phyloP scores from a whole-genome alignment of 176 grass and related monocot genomes.

The Zoysia japonica region DNA sequence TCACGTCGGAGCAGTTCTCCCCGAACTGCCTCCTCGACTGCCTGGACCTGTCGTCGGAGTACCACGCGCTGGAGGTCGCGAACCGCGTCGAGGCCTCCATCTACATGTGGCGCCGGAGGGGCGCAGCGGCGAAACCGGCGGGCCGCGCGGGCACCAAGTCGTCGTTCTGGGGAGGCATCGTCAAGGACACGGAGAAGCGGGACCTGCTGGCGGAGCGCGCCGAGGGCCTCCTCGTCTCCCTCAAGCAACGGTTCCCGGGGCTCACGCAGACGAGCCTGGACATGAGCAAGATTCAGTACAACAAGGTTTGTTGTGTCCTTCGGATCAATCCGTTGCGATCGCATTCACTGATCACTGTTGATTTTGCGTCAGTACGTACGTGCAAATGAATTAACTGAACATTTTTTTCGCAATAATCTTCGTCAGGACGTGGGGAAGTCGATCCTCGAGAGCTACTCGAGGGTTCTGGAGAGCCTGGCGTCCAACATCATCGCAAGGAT shows the following conservation, averaged over 20 bases:
- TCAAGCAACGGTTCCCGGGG: constrained; percentile 76
- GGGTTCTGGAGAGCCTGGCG: constrained; percentile 77
- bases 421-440: constrained; percentile 74
- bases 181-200: constrained; percentile 71
- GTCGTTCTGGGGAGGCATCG: constrained; percentile 49
- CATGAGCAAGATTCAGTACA: constrained; percentile 84
- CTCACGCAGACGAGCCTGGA: constrained; percentile 73
- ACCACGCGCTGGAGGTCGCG: constrained; percentile 68
- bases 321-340: neutral
- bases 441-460: constrained; percentile 80
- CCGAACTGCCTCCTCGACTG: constrained; percentile 68
- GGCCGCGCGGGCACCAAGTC: constrained; percentile 36
- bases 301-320: constrained; percentile 46
- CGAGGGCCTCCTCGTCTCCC: constrained; percentile 60
- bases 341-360: neutral
- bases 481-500: constrained; percentile 74
- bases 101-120: constrained; percentile 64
- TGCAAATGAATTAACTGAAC: neutral
- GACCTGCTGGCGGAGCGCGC: constrained; percentile 65
- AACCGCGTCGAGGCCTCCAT: constrained; percentile 72
- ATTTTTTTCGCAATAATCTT: neutral
- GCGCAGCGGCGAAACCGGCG: constrained; percentile 24
- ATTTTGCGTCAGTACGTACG: neutral
- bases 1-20: constrained; percentile 68
- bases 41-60: constrained; percentile 72